Percentiles rank a stretch among this genome's conserved stretches.
Conservation (phyloP, 257 asterid genomes). For the Nicotiana paniculata region DNA sequence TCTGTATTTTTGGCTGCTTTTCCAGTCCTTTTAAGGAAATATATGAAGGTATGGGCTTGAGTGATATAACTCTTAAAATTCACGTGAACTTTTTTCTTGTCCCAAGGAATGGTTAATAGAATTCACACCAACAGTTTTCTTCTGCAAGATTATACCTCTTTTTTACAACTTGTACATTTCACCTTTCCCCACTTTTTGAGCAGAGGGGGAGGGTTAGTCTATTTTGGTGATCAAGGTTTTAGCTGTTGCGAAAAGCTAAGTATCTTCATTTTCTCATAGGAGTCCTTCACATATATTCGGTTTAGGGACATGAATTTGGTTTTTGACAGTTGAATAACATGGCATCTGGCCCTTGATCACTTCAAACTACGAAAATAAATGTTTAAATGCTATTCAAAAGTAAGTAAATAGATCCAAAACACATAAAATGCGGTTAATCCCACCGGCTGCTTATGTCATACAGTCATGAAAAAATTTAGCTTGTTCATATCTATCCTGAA, state of each 20-base stretch:
- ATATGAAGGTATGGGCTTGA: conserved; percentile 52
- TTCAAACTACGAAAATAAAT: not conserved
- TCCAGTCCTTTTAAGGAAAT: conserved; percentile 83
- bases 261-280: not conserved
- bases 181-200: not conserved
- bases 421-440: too few species aligned
- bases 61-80: not conserved
- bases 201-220: not conserved
- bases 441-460: not conserved
- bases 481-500: not conserved
- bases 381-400: too few species aligned
- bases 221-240: not conserved
- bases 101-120: not conserved
- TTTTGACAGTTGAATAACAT: not conserved
- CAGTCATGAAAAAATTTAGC: not conserved
- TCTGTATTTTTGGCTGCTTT: conserved; percentile 73
- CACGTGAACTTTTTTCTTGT: not conserved
- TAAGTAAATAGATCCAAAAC: too few species aligned
- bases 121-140: not conserved
- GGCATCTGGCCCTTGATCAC: not conserved
- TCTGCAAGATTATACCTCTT: not conserved
- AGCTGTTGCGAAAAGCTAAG: not conserved
- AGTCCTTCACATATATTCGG: not conserved
- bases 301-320: not conserved
- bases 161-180: not conserved